Evolutionary conservation across 2,329 filamentous ascomycete species (phyloP).

Genomic region (Pyricularia sp.): DNA sequence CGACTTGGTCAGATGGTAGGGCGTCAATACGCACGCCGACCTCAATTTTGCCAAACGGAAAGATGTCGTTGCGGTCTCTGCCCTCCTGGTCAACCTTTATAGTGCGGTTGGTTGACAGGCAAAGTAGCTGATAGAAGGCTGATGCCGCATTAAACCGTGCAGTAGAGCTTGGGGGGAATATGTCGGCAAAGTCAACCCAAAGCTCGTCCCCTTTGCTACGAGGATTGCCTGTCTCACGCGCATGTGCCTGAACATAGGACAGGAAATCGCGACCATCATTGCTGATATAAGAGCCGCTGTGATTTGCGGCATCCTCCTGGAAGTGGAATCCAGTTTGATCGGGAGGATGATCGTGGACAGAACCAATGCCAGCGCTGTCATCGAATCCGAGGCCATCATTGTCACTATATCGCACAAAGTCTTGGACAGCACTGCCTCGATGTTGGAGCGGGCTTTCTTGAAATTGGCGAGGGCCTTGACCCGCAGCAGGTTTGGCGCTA

Average conservation of each 20-base stretch:
- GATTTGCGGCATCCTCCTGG: background rate
- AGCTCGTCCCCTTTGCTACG: conserved; percentile 21
- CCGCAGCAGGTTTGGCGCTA: conserved; percentile 28
- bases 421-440: conserved; percentile 23
- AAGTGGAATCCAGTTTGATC: background rate
- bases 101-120: conserved; percentile 56
- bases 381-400: conserved; percentile 15
- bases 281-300: conserved; percentile 16
- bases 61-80: conserved; percentile 17
- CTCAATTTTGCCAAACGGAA: conserved; percentile 36
- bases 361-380: conserved; percentile 12
- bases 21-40: conserved; percentile 26
- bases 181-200: conserved; percentile 57
- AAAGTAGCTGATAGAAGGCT: conserved; percentile 66
- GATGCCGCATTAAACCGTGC: conserved; percentile 60
- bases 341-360: conserved; percentile 16
- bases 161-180: conserved; percentile 49
- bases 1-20: background rate
- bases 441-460: conserved; percentile 28
- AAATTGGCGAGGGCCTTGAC: conserved; percentile 18
- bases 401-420: conserved; percentile 40
- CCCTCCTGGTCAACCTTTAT: conserved; percentile 53
- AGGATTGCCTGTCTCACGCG: conserved; percentile 20
- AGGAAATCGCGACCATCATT: conserved; percentile 36
- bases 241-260: conserved; percentile 28